Evolutionary conservation across 2,329 filamentous ascomycete genomes (phyloP), one percentile per base, ranked within the genome.

Genomic region (Xylaria sp.): DNA sequence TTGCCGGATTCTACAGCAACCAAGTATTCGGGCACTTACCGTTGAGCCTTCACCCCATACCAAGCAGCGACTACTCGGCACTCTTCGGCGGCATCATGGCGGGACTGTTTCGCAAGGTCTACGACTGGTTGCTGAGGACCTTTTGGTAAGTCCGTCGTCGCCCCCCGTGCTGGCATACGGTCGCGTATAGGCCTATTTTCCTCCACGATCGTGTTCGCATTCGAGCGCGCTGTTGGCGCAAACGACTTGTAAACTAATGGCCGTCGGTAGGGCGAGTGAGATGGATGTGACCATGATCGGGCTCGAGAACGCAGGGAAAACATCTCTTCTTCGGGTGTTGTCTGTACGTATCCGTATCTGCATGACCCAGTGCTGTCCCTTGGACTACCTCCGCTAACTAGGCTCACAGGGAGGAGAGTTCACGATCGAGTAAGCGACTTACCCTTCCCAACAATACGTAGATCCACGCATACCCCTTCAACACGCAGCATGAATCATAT

Each of bases 201-300:
- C 72, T 73, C 51, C 74, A 73, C 69, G 60, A 68, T 71, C 3
- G 39, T 23, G 1, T 8, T 58, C 70, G 73, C 74, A 71, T 67
- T 71, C 72, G 71, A 71, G 71, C 69, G 66, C 70, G 67, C 58
- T 48, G 46, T 52, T 39, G 52, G 65, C 57, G 60, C 52, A 12
- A 41, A 44, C 50, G 39, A 56, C 37, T 39, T 18, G 54, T 51
- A 56, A 48, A 67, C 63, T 71, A 54, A 73, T 74, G 68, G 68
- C 74, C 73, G 72, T 65, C 61, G 67, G 71, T 74, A 98, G 95
- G 96, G 94, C 95, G 75, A 97, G 94, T 74, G 96, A 99, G 86
- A 98, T 99, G 94, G 96, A 99, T 84, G 95, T 99, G 80, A 98
- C 96, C 76, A 97, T 99, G 92, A 95, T 99, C 81, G 96, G 96